phyloP scores from a whole-genome alignment of 148 eudicot genomes.

The Chenopodium berlandieri region DNA sequence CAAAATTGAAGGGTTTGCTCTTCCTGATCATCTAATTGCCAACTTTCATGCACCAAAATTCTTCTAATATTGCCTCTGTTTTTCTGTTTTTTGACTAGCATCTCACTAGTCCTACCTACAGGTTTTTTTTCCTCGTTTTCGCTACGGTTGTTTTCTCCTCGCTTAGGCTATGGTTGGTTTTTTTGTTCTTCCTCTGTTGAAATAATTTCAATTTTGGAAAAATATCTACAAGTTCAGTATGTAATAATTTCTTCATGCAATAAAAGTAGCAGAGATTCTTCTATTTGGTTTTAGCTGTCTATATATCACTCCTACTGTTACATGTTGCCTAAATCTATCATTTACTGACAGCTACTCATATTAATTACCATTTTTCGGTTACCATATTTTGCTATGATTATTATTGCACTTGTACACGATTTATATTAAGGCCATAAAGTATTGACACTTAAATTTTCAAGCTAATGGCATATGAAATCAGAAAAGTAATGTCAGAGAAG shows the following conservation, averaged over 20 bases:
- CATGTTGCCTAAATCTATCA: no score
- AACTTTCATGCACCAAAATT: slow-evolving; percentile 25
- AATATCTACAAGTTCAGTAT: background rate
- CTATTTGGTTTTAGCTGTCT: background rate
- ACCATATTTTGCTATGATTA: background rate
- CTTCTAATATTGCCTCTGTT: background rate
- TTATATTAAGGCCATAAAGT: no score
- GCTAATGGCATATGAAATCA: background rate
- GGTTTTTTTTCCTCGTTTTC: background rate
- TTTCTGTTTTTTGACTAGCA: slow-evolving; percentile 23
- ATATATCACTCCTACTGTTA: background rate
- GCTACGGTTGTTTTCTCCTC: background rate
- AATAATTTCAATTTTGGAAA: background rate
- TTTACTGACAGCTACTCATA: background rate
- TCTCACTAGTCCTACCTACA: slow-evolving; percentile 27
- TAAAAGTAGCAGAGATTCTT: background rate
- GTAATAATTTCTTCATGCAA: background rate
- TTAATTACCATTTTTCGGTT: background rate
- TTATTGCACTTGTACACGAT: no score
- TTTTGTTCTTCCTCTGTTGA: no score
- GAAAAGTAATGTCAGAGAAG: background rate
- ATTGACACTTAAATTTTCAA: background rate
- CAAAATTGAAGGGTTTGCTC: slow-evolving; percentile 30
- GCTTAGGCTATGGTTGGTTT: background rate
- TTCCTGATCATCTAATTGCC: slow-evolving; percentile 23